Percentiles rank a stretch among this genome's conserved stretches.
These are phyloP conservation scores for Aspergillus fijiensis DNA, from an alignment of 2,329 filamentous ascomycete genomes.

Conservation along the genomic window DNA sequence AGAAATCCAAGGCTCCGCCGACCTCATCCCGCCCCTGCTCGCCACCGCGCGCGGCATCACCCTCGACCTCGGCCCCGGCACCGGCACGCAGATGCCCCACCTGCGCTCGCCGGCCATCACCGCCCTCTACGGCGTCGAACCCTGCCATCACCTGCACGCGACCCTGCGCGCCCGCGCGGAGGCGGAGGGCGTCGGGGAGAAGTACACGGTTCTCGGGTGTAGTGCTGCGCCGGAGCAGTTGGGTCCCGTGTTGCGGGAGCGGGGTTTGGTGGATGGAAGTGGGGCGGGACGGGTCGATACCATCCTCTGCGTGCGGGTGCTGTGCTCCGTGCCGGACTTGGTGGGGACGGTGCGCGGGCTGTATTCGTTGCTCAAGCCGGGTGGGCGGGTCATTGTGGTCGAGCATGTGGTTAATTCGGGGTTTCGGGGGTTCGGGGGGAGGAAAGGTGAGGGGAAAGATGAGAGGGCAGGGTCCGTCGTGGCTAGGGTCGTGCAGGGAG, in stretches of 20 bases:
- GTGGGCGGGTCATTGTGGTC: conserved; percentile 55
- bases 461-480: conserved; percentile 29
- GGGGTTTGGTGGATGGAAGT: conserved; percentile 26
- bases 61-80: conserved; percentile 53
- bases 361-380: conserved; percentile 53
- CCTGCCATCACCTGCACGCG: conserved; percentile 48
- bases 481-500: conserved; percentile 46
- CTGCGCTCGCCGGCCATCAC: conserved; percentile 46
- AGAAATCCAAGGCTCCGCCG: conserved; percentile 26
- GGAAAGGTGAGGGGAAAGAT: too few species aligned
- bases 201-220: not conserved
- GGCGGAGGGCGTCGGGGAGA: conserved; percentile 36
- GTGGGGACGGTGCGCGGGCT: conserved; percentile 47
- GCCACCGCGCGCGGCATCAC: conserved; percentile 42
- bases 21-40: conserved; percentile 44
- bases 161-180: conserved; percentile 42
- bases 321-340: conserved; percentile 54
- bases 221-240: not conserved
- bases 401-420: conserved; percentile 55
- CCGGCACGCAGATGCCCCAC: conserved; percentile 49
- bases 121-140: conserved; percentile 56
- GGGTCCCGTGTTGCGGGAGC: not conserved
- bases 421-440: too few species aligned
- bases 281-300: conserved; percentile 44
- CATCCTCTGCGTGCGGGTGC: conserved; percentile 53